Evolutionary conservation across 768 basidiomycete species (phyloP), one percentile per base, ranked within the genome.

Genomic region (Kwoniella sp.): DNA sequence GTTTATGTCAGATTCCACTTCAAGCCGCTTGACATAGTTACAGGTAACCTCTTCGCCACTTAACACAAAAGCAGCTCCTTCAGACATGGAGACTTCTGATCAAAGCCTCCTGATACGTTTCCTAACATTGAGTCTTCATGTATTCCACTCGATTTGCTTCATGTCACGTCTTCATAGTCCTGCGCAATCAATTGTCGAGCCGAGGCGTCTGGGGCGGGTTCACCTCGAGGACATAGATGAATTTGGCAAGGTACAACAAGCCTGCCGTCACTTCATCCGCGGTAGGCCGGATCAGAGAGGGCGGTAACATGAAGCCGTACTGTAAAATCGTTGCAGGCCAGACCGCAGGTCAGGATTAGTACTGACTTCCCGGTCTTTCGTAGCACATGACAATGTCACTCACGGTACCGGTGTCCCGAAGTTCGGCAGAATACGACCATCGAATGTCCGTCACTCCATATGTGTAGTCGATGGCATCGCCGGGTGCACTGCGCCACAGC

Each of bases 231-330:
- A 71, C 76, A 48, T 76, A 72, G 56, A 92, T 87, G 75, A 92
- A 93, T 50, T 84, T 82, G 0, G 87, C 86, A 5, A 93, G 81
- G 70, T 88, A 90, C 25, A 84, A 81, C 29, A 92, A 70, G 81
- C 91, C 86, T 26, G 82, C 84, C 20, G 83, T 83, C 3, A 87
- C 87, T 81, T 93, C 92, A 79, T 90, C 89, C 0, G 90, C 91
- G 1, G 90, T 87, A 0, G 91, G 89, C 7, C 88, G 82, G 68
- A 93, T 92, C 85, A 86, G 87, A 55, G 82, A 81, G 0, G 87
- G 81, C 0, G 91, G 91, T 1, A 92, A 82, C 7, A 88, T 81
- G 82, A 91, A 92, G 2, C 90, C 90, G 71, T 89, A 90, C 89
- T 90, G 69, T 38, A 50, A 26, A n/a, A 15, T 28, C 11, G 34